A percentile compares a stretch with the other conserved stretches of the same genome.
phyloP scores from a whole-genome alignment of 176 grass and related monocot species.

The Oryza officinalis region DNA sequence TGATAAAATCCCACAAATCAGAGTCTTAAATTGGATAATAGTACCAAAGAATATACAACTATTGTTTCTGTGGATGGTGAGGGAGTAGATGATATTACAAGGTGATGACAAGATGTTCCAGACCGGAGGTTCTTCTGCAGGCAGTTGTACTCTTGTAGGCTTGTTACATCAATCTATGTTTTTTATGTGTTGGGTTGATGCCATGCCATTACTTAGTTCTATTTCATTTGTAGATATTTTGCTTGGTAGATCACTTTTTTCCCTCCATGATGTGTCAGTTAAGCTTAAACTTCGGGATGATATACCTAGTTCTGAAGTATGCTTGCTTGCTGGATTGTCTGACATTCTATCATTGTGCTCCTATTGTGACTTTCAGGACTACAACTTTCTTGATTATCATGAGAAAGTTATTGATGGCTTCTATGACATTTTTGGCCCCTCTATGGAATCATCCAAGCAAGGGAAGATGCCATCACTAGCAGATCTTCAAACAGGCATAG shows the following conservation, averaged over 20 bases:
- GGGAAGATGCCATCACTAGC: slow-evolving; percentile 81
- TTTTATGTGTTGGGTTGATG: neutral
- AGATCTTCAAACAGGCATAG: slow-evolving; percentile 91
- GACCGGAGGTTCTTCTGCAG: neutral
- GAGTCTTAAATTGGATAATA: neutral
- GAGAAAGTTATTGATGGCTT: slow-evolving; percentile 97
- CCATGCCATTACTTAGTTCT: neutral
- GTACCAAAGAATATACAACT: neutral
- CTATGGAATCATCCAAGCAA: slow-evolving; percentile 61
- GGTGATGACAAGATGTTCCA: neutral
- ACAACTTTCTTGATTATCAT: slow-evolving; percentile 91
- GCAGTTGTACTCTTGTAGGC: neutral
- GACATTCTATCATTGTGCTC: slow-evolving; percentile 5
- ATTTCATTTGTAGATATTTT: neutral
- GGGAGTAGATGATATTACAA: neutral
- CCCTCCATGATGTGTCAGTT: slow-evolving; percentile 4
- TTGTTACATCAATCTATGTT: neutral
- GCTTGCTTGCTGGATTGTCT: neutral
- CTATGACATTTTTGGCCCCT: slow-evolving; percentile 87
- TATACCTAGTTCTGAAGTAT: neutral
- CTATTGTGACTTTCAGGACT: slow-evolving; percentile 70
- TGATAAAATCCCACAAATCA: neutral
- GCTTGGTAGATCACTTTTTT: neutral
- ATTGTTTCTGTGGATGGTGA: neutral
- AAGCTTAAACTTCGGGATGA: neutral